phyloP scores from a whole-genome alignment of 148 eudicot genomes.

The Vaccinium vitisidaea region DNA sequence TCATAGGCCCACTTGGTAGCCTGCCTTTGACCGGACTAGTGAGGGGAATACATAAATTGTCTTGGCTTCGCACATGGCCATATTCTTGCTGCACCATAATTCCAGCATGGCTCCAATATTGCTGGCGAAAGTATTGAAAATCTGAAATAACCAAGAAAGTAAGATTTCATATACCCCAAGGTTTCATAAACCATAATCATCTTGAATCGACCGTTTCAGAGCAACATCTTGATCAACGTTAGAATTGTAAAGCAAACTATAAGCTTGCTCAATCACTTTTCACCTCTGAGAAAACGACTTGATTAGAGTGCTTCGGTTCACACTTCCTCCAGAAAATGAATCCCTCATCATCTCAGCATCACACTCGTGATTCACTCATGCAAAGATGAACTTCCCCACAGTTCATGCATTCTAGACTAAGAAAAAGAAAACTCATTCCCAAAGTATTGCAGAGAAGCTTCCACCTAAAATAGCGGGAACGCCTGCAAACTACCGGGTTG shows the following conservation, averaged over 20 bases:
- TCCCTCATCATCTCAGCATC: constrained; percentile 10
- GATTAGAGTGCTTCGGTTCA: constrained; percentile 2
- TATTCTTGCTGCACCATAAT: neutral
- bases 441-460: neutral
- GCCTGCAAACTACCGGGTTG: neutral
- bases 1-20: no score
- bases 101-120: constrained; percentile 1
- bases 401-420: neutral
- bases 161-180: neutral
- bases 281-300: constrained; percentile 2
- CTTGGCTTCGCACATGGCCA: constrained; percentile 14
- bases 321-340: constrained; percentile 10
- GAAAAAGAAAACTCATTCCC: neutral
- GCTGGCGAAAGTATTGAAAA: neutral
- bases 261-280: constrained; percentile 10
- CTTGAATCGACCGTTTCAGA: constrained; percentile 13
- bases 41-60: neutral
- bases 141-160: constrained; percentile 1
- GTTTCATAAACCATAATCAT: neutral
- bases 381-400: constrained; percentile 3
- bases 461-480: neutral
- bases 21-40: no score
- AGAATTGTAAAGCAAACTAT: constrained; percentile 7
- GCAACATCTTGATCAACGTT: constrained; percentile 11
- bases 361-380: constrained; percentile 7